Conservation (phyloP, 164 flowering plant species). For the Chimonanthus salicifolius region DNA sequence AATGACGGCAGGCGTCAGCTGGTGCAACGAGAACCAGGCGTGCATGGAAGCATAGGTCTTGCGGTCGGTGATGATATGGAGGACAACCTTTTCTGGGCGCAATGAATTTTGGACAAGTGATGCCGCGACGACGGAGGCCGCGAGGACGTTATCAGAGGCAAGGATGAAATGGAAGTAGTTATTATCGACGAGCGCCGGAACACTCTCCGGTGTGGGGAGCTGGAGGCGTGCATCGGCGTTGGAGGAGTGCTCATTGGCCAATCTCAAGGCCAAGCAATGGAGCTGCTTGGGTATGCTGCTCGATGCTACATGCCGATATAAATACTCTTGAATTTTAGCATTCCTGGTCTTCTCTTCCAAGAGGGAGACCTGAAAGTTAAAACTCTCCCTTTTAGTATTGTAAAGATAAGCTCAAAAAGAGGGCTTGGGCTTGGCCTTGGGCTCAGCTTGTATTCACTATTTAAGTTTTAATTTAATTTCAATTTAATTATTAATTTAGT, state of each 20-base stretch:
- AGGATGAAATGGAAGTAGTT: constrained; percentile 80
- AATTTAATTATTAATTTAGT: too few species aligned
- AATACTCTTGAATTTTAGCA: constrained; percentile 86
- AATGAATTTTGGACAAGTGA: constrained; percentile 66
- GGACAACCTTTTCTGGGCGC: constrained; percentile 59
- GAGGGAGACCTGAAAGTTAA: constrained; percentile 47
- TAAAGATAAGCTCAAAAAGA: too few species aligned
- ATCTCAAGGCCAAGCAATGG: constrained; percentile 69
- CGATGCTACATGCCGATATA: constrained; percentile 94
- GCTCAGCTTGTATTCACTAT: too few species aligned
- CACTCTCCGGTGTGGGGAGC: constrained; percentile 73
- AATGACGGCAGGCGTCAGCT: constrained; percentile 65
- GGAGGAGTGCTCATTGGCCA: constrained; percentile 82
- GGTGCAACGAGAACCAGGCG: constrained; percentile 92
- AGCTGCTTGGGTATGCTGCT: constrained; percentile 98
- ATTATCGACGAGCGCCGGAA: constrained; percentile 83
- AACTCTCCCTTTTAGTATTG: not conserved
- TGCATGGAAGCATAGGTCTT: constrained; percentile 91
- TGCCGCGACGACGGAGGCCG: constrained; percentile 78
- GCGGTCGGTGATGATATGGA: constrained; percentile 83
- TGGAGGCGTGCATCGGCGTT: constrained; percentile 89
- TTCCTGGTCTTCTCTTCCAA: constrained; percentile 76
- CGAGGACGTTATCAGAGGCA: constrained; percentile 89
- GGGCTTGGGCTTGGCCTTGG: too few species aligned
- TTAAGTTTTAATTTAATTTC: too few species aligned